Percentiles rank a stretch among this genome's conserved stretches.
These are phyloP conservation scores for Stipa capillata DNA, from an alignment of 176 grass and related monocot genomes.

Conservation along the genomic window DNA sequence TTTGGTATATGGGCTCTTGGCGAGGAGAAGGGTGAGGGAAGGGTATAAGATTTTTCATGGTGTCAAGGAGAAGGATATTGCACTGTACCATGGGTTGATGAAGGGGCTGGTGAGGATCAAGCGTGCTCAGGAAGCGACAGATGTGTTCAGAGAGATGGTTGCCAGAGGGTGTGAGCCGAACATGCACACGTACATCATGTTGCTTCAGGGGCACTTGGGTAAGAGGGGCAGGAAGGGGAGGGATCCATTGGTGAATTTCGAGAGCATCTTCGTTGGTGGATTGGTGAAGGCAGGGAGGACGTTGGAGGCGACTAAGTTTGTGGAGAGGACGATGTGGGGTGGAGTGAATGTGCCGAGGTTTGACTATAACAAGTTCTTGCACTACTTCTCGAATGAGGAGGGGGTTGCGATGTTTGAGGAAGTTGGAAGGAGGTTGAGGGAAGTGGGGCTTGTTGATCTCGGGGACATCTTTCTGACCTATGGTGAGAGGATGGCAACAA, in stretches of 20 bases:
- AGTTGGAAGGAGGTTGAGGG: constrained; percentile 46
- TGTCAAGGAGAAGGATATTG: constrained; percentile 34
- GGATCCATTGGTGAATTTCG: constrained; percentile 68
- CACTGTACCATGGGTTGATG: constrained; percentile 77
- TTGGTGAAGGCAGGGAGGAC: constrained; percentile 74
- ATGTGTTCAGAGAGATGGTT: constrained; percentile 69
- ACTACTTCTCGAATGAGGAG: constrained; percentile 70
- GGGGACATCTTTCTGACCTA: constrained; percentile 65
- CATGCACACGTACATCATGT: constrained; percentile 94
- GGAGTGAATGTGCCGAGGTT: constrained; percentile 67
- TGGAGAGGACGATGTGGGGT: constrained; percentile 74
- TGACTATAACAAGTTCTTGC: constrained; percentile 77
- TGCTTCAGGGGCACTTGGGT: constrained; percentile 74
- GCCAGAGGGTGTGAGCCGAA: constrained; percentile 47
- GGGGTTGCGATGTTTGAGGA: constrained; percentile 63
- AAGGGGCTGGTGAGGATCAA: constrained; percentile 74
- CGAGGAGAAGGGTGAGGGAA: constrained; percentile 55
- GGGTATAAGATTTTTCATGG: constrained; percentile 41
- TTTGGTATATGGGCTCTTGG: constrained; percentile 56
- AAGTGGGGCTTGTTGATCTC: constrained; percentile 56
- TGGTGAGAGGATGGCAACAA: constrained; percentile 82
- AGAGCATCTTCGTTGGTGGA: constrained; percentile 81
- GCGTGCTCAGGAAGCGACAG: constrained; percentile 48
- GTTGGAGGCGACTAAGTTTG: constrained; percentile 66
- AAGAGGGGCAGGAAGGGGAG: constrained; percentile 73